Evolutionary conservation across 1,284 basidiomycete species (phyloP).

Genomic region (Ceratobasidium sp.): DNA sequence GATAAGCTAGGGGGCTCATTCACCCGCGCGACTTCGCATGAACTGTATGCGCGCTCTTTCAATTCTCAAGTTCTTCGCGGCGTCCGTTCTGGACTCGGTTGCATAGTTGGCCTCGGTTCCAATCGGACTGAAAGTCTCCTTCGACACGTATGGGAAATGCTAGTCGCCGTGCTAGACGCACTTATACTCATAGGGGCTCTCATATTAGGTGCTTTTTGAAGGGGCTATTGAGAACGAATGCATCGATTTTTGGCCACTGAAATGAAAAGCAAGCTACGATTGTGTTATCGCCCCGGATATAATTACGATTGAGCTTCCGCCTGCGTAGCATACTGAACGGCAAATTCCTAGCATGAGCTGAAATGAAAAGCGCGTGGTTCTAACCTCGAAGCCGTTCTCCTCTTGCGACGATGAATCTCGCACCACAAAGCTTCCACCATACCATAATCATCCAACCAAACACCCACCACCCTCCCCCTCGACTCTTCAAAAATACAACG

Average conservation of each 20-base stretch:
- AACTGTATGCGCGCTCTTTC: not conserved
- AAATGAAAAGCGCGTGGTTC: too few species aligned
- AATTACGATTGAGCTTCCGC: too few species aligned
- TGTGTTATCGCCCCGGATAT: conserved; percentile 4
- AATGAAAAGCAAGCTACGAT: not conserved
- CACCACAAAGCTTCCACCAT: conserved; percentile 58
- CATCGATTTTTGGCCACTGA: not conserved
- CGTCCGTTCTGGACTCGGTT: not conserved
- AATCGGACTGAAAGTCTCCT: not conserved
- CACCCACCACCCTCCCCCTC: conserved; percentile 60
- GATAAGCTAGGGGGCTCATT: conserved; percentile 18
- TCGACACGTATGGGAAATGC: not conserved
- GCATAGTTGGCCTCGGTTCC: not conserved
- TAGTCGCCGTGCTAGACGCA: not conserved
- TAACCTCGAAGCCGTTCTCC: conserved; percentile 26
- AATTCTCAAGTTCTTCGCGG: conserved; percentile 3
- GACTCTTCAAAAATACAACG: conserved; percentile 59
- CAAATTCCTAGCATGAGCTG: too few species aligned
- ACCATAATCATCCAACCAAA: conserved; percentile 59
- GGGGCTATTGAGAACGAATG: too few species aligned
- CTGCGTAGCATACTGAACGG: too few species aligned
- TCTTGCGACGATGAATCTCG: conserved; percentile 68
- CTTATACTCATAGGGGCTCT: conserved; percentile 7
- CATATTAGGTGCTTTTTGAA: not conserved
- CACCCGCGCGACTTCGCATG: not conserved